Conservation (phyloP, 805 yeast genomes). For the Blastobotrys attinorum region DNA sequence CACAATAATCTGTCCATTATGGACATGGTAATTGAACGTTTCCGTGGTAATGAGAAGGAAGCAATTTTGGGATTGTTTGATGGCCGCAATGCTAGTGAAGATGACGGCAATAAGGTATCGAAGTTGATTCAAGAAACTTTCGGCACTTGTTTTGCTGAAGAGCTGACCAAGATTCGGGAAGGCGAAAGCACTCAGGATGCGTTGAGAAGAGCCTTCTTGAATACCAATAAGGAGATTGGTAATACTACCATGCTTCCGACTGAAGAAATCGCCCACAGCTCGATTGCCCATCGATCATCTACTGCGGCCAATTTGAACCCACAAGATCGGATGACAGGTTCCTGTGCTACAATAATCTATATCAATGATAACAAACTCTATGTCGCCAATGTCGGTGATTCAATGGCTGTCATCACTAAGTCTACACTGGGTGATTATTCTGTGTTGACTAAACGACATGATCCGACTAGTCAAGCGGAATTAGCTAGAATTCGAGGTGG, state of each 20-base stretch:
- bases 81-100: conserved; percentile 49
- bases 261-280: conserved; percentile 26
- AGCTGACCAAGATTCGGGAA: conserved; percentile 42
- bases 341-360: conserved; percentile 76
- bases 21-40: conserved; percentile 81
- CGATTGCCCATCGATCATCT: conserved; percentile 46
- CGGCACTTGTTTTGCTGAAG: conserved; percentile 59
- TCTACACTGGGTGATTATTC: conserved; percentile 76
- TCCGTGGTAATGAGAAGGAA: conserved; percentile 79
- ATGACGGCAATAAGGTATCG: conserved; percentile 40
- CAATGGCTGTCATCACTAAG: conserved; percentile 69
- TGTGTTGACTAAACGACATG: conserved; percentile 70
- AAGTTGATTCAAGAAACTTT: conserved; percentile 65
- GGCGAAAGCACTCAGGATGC: conserved; percentile 62
- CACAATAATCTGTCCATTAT: conserved; percentile 55
- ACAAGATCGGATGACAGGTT: conserved; percentile 71
- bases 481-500: conserved; percentile 68
- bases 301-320: conserved; percentile 49
- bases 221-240: conserved; percentile 75
- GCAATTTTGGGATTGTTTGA: conserved; percentile 76
- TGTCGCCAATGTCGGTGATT: conserved; percentile 88
- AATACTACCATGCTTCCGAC: conserved; percentile 28
- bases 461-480: conserved; percentile 70
- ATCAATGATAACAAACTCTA: conserved; percentile 62
- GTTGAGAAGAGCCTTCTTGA: conserved; percentile 69